Conservation (phyloP, 805 yeast species). For the Candida yuanshanica region DNA sequence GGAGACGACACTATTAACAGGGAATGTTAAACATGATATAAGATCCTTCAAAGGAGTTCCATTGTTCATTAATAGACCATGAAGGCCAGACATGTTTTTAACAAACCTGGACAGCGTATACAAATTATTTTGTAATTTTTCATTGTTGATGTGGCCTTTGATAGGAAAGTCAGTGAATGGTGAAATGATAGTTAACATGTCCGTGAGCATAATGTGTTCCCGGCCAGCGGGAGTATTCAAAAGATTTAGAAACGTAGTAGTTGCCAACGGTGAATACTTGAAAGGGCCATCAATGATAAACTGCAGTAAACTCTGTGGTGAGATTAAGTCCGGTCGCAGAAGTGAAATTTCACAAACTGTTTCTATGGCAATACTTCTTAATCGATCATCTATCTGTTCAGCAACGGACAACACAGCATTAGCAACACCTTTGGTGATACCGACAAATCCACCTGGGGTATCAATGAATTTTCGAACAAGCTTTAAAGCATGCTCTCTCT, state of each 20-base stretch:
- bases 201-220: constrained; percentile 48
- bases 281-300: constrained; percentile 50
- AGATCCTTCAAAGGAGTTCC: constrained; percentile 52
- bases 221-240: constrained; percentile 54
- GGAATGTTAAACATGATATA: constrained; percentile 54
- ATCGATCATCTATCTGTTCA: constrained; percentile 46
- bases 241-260: constrained; percentile 46
- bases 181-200: constrained; percentile 56
- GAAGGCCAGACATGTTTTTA: constrained; percentile 72
- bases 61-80: constrained; percentile 53
- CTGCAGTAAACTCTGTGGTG: constrained; percentile 36
- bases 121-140: constrained; percentile 55
- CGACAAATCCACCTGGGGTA: constrained; percentile 45
- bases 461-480: constrained; percentile 58
- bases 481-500: constrained; percentile 74
- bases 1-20: constrained; percentile 51
- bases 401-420: constrained; percentile 61
- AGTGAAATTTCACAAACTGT: constrained; percentile 47
- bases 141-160: constrained; percentile 41
- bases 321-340: constrained; percentile 36
- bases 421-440: constrained; percentile 56
- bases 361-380: constrained; percentile 46
- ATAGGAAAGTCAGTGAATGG: constrained; percentile 63
- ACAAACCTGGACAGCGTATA: constrained; percentile 54
- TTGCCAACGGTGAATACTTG: constrained; percentile 36